Conservation (phyloP, 2,329 filamentous ascomycete genomes). For the Phialophora verrucosa region DNA sequence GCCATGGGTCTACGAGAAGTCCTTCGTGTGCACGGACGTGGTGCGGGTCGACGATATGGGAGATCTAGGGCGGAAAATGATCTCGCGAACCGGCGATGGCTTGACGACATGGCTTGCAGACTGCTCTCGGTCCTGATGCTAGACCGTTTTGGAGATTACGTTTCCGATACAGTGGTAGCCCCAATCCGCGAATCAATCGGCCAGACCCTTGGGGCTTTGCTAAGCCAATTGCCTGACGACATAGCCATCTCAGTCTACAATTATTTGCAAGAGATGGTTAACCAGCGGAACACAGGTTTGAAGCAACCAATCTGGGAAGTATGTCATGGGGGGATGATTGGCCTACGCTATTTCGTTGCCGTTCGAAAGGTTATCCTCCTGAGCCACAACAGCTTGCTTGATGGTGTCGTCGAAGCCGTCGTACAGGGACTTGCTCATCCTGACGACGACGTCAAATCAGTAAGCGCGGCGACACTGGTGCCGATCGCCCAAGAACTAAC, state of each 20-base stretch:
- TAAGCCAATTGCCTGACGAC: constrained; percentile 78
- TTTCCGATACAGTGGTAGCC: constrained; percentile 94
- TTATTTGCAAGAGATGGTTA: constrained; percentile 85
- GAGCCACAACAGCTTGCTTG: constrained; percentile 81
- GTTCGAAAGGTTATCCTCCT: constrained; percentile 91
- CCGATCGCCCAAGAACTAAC: constrained; percentile 97
- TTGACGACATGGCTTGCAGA: constrained; percentile 93
- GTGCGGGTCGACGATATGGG: constrained; percentile 77
- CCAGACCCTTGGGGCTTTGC: constrained; percentile 85
- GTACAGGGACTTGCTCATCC: constrained; percentile 91
- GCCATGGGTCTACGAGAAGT: constrained; percentile 94
- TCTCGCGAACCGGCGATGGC: constrained; percentile 77
- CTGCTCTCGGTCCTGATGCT: constrained; percentile 96
- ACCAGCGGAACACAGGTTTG: constrained; percentile 80
- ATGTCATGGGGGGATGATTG: constrained; percentile 97
- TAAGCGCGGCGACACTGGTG: constrained; percentile 95
- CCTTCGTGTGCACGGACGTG: constrained; percentile 85
- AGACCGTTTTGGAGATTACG: constrained; percentile 96
- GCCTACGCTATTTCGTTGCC: constrained; percentile 90
- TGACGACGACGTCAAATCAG: constrained; percentile 94
- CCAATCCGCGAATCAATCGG: constrained; percentile 95
- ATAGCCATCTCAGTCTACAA: constrained; percentile 85
- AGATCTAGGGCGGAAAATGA: constrained; percentile 78
- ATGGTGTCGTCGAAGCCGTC: constrained; percentile 88
- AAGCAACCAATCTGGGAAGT: constrained; percentile 86